phyloP scores from a whole-genome alignment of 129 eudicot species.

The Escallonia herrerae region DNA sequence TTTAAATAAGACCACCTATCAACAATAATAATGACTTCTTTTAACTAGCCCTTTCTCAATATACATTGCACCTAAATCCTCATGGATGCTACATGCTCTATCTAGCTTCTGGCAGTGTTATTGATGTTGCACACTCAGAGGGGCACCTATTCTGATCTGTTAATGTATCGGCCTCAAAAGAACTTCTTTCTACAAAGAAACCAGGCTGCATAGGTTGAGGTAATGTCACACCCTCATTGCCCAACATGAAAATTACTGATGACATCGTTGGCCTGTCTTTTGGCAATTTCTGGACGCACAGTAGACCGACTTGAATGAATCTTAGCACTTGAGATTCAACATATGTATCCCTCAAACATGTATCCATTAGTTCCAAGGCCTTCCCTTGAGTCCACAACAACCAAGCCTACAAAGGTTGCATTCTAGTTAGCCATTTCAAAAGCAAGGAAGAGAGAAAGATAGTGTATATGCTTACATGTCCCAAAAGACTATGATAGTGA shows the following conservation, averaged over 20 bases:
- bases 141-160: not conserved
- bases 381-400: constrained; percentile 31
- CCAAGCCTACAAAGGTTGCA: constrained; percentile 29
- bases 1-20: too few species aligned
- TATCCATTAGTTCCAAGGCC: constrained; percentile 23
- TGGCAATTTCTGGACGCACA: constrained; percentile 35
- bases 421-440: not conserved
- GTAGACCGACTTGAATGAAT: constrained; percentile 32
- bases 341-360: constrained; percentile 8
- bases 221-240: constrained; percentile 7
- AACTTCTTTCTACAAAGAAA: constrained; percentile 16
- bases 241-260: constrained; percentile 24
- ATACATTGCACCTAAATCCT: too few species aligned
- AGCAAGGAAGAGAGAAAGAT: not conserved
- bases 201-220: constrained; percentile 29
- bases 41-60: too few species aligned
- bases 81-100: not conserved
- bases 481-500: constrained; percentile 24
- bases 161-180: not conserved
- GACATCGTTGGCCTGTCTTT: constrained; percentile 38
- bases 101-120: constrained; percentile 2
- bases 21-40: too few species aligned
- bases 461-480: constrained; percentile 26
- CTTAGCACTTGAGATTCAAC: constrained; percentile 21
- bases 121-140: constrained; percentile 1